Base-by-base conservation (phyloP, 768 basidiomycete genomes). In the Amanita thiersii region DNA sequence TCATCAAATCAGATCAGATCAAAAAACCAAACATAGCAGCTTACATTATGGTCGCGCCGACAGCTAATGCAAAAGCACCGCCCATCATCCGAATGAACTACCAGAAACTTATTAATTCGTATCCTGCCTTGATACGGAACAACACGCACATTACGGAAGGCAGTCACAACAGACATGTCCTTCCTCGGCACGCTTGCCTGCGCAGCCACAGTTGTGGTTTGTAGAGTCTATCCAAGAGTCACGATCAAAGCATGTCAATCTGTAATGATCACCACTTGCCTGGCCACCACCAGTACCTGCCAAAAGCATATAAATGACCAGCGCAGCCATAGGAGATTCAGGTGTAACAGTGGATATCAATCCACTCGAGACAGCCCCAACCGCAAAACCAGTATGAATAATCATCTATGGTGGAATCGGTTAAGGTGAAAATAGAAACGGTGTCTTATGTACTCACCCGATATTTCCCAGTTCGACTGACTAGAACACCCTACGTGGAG, bases 381-480 rank as follows among this genome's bases (percentile, higher is more conserved):
- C 9, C 5, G 26, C 38, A 17, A 39, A 39, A 11, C 38, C 38
- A 25, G 11, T 15, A 19, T 39, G 26, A 9, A 39, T 18, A 8
- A 39, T 14, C 3, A 10, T 8, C 38, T 39, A 29, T 29, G 4
- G 10, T 21, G 17, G 11, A 8, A 0, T 39, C 11, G 2, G 15
- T 19, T 14, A 14, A 18, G 7, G 21, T 10, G 17, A 12, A 26
- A 6, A 12, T 12, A 26, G 28, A 38, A 11, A 1, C 17, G 5
- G n/a, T n/a, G n/a, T n/a, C n/a, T n/a, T n/a, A n/a, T n/a, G n/a
- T n/a, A n/a, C 62, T 21, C 50, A 72, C 79, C 41, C 68, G 61
- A 50, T 84, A 86, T 49, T 64, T 69, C 5, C 84, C 84, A 0
- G 82, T 85, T 28, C 66, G 65, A 43, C 75, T 79, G n/a, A 82